Evolutionary conservation across 495 filamentous ascomycete genomes (phyloP), one percentile per base, ranked within the genome.

Genomic region (Chaetomidium leptoderma): DNA sequence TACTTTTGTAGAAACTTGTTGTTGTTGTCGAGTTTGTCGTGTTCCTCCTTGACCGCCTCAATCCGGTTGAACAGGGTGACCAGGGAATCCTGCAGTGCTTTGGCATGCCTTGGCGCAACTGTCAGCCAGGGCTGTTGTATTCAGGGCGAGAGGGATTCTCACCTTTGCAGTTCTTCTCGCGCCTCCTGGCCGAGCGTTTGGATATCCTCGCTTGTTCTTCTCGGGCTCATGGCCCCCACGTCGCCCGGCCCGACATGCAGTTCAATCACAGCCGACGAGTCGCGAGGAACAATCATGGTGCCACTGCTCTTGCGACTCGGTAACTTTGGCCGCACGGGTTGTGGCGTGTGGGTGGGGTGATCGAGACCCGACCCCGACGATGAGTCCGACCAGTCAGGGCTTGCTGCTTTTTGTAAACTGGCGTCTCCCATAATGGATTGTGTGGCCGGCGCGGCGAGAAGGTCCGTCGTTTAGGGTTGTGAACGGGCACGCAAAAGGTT

Each of bases 1-100:
- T 92, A 92, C 67, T 92, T 89, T 68, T 97, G 95, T 13, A 98
- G 73, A 63, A 96, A 96, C 65, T 86, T 90, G 78, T 98, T 98
- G 66, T 96, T 87, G 63, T 79, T 89, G 70, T 97, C 92, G 29
- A 98, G 80, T 72, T 95, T 95, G 72, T 96, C 87, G 67, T 97
- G 90, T 69, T 97, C 92, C 55, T 86, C 85, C 71, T 89, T 88
- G 50, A 97, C 92, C n/a, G 85, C 86, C 64, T 97, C 93, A 67
- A 97, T 92, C 35, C 90, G 85, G 69, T 96, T 89, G 56, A 96
- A 89, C 17, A 97, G 83, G 48, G 86, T 90, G 43, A 92, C 77
- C 29, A 98, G 82, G 48, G 89, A 92, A 47, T 89, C 86, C 70
- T 98, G 93, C 48, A 97, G 80, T 47, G 81, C 81, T 70, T 87